A percentile compares a stretch with the other conserved stretches of the same genome.
Conservation (phyloP, 805 yeast genomes). For the Martiniozyma abietophila region DNA sequence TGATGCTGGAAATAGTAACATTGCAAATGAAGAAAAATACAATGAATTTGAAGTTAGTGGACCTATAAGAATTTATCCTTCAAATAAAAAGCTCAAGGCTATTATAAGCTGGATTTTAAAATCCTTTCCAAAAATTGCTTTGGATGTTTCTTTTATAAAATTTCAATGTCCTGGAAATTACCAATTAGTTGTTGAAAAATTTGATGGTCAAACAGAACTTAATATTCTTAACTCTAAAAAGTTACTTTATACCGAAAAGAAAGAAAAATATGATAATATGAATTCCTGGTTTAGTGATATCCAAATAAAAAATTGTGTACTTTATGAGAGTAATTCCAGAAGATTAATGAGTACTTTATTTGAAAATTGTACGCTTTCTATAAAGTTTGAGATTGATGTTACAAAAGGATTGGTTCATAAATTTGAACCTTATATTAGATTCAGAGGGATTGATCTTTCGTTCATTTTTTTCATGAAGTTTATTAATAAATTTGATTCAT, state of each 20-base stretch:
- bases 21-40: not conserved
- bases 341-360: slow-evolving; percentile 8
- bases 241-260: slow-evolving; percentile 1
- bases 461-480: slow-evolving; percentile 12
- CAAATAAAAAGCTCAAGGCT: slow-evolving; percentile 8
- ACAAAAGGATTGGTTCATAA: slow-evolving; percentile 14
- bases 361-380: slow-evolving; percentile 4
- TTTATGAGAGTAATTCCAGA: not conserved
- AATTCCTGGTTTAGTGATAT: slow-evolving; percentile 8
- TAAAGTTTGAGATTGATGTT: slow-evolving; percentile 14
- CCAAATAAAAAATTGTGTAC: slow-evolving; percentile 2
- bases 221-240: slow-evolving; percentile 2
- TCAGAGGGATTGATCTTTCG: slow-evolving; percentile 13
- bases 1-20: too few species aligned
- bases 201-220: slow-evolving; percentile 9
- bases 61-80: slow-evolving; percentile 15
- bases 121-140: slow-evolving; percentile 17
- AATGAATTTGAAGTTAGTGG: slow-evolving; percentile 12
- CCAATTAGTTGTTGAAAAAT: slow-evolving; percentile 1
- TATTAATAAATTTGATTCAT: not conserved
- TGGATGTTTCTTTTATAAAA: slow-evolving; percentile 12
- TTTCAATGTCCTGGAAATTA: slow-evolving; percentile 6
- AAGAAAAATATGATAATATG: not conserved
- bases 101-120: slow-evolving; percentile 12
- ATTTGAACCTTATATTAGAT: slow-evolving; percentile 9